Percentiles rank a stretch among this genome's conserved stretches.
phyloP scores from a whole-genome alignment of 768 basidiomycete species.

The Amanita fuliginea region DNA sequence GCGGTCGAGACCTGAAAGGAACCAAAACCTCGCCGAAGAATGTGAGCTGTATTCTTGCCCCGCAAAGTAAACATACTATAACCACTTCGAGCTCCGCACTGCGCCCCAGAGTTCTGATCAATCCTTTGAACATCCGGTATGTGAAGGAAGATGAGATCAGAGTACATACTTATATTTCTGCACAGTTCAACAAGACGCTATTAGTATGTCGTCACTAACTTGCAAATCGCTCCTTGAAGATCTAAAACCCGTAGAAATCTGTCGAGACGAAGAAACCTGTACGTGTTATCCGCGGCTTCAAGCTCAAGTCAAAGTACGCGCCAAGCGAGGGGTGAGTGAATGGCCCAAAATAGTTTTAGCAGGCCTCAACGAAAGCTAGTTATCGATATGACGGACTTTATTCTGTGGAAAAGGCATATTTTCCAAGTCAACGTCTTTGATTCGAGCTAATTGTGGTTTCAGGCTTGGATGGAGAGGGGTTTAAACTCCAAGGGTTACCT shows the following conservation, averaged over 20 bases:
- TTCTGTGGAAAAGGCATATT: slow-evolving; percentile 52
- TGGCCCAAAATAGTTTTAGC: background rate
- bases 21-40: slow-evolving; percentile 79
- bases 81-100: slow-evolving; percentile 59
- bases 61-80: background rate
- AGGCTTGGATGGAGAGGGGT: slow-evolving; percentile 73
- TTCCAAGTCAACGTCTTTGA: background rate
- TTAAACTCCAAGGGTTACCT: slow-evolving; percentile 55
- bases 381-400: slow-evolving; percentile 93
- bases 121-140: slow-evolving; percentile 54
- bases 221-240: background rate
- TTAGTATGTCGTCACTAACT: slow-evolving; percentile 25
- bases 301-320: slow-evolving; percentile 60
- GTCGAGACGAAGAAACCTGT: slow-evolving; percentile 75
- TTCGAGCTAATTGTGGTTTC: background rate
- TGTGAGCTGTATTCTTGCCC: slow-evolving; percentile 26
- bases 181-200: slow-evolving; percentile 57
- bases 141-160: slow-evolving; percentile 5
- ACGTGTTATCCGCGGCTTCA: slow-evolving; percentile 81
- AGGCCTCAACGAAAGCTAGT: slow-evolving; percentile 21
- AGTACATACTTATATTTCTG: background rate
- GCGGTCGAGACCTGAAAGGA: slow-evolving; percentile 81
- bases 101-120: slow-evolving; percentile 83
- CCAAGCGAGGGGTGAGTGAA: slow-evolving; percentile 59
- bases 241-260: slow-evolving; percentile 37